These are phyloP conservation scores for Aegilops speltoides DNA, from an alignment of 176 grass and related monocot species.

Conservation along the genomic window DNA sequence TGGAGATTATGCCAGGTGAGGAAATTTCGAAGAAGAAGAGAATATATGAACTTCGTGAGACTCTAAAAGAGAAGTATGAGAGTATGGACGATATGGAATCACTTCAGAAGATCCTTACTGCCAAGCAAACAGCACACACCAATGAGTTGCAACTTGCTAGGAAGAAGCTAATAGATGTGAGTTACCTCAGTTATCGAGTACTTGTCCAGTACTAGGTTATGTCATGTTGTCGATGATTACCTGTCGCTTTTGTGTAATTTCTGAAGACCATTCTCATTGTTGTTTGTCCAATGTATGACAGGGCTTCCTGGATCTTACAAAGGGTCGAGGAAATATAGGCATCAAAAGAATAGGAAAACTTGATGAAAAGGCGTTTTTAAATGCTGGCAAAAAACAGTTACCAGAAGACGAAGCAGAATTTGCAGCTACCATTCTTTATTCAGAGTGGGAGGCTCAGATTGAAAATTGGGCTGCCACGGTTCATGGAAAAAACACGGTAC, in stretches of 20 bases:
- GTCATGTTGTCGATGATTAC: neutral
- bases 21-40: neutral
- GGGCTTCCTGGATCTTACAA: neutral
- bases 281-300: neutral
- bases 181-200: neutral
- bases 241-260: neutral
- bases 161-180: neutral
- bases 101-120: neutral
- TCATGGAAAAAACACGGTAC: no score
- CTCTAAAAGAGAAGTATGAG: neutral
- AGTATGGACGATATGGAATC: neutral
- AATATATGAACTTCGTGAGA: neutral
- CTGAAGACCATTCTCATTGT: neutral
- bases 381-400: constrained; percentile 33
- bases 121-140: neutral
- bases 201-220: neutral
- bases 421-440: no score
- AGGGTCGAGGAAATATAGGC: constrained; percentile 31
- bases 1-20: constrained; percentile 41
- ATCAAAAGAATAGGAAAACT: constrained; percentile 74
- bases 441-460: no score
- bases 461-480: no score
- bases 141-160: neutral
- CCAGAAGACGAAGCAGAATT: no score
- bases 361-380: constrained; percentile 54